A percentile compares a stretch with the other conserved stretches of the same genome.
phyloP scores from a whole-genome alignment of 306 rosid species.

The Quercus mongolica region DNA sequence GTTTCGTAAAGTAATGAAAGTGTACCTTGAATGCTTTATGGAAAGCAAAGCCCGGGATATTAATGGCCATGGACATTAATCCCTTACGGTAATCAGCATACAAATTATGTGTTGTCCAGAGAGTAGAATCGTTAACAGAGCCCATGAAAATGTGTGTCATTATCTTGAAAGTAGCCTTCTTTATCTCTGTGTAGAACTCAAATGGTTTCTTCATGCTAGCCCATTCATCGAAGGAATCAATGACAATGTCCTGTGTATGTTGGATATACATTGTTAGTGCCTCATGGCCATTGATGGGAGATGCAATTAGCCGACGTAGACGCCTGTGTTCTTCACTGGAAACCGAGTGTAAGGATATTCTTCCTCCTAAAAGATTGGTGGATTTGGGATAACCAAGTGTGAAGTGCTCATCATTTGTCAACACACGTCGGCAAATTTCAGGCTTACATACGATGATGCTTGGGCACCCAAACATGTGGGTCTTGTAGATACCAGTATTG shows the following conservation, averaged over 20 bases:
- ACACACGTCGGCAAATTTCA: slow-evolving; percentile 17
- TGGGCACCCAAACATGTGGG: slow-evolving; percentile 25
- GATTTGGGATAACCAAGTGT: slow-evolving; percentile 9
- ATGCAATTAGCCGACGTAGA: slow-evolving; percentile 8
- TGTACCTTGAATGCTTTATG: slow-evolving; percentile 14
- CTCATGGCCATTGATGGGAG: slow-evolving; percentile 16
- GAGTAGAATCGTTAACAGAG: neutral
- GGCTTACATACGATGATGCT: slow-evolving; percentile 18
- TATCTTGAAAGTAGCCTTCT: slow-evolving; percentile 9
- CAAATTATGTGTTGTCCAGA: neutral
- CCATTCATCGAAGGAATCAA: slow-evolving; percentile 17
- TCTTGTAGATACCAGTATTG: slow-evolving; percentile 22
- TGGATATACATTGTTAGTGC: slow-evolving; percentile 15
- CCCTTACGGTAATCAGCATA: slow-evolving; percentile 7
- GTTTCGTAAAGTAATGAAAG: neutral
- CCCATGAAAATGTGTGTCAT: slow-evolving; percentile 2
- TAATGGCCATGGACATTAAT: neutral
- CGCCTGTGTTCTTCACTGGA: slow-evolving; percentile 14
- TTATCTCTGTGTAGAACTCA: slow-evolving; percentile 23
- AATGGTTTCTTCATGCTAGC: slow-evolving; percentile 25
- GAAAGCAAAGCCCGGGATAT: slow-evolving; percentile 20
- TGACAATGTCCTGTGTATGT: neutral
- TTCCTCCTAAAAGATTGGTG: slow-evolving; percentile 2
- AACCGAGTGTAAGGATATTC: neutral
- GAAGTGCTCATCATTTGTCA: slow-evolving; percentile 18